Evolutionary conservation across 1,284 basidiomycete species (phyloP).

Genomic region (Sanguinoderma infundibulare): DNA sequence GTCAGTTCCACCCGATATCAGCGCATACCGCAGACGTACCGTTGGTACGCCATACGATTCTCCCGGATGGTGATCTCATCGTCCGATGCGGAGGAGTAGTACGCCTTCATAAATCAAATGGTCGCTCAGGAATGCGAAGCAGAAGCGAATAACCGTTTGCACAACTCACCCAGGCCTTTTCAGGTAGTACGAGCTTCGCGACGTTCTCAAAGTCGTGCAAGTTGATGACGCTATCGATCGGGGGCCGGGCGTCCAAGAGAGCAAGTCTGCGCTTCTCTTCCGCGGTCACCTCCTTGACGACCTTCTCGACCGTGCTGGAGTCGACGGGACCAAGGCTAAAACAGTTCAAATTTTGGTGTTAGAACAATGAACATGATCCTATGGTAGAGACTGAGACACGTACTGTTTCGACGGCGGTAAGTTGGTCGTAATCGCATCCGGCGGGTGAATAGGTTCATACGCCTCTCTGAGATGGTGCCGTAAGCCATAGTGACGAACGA

Average conservation of each 20-base stretch:
- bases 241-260: conserved; percentile 48
- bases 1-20: no score
- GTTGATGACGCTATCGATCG: conserved; percentile 64
- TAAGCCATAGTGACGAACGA: background rate
- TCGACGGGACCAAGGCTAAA: conserved; percentile 54
- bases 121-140: background rate
- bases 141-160: background rate
- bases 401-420: conserved; percentile 55
- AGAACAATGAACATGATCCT: background rate
- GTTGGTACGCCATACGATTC: conserved; percentile 68
- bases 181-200: conserved; percentile 54
- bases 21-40: conserved; percentile 40
- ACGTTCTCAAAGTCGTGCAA: conserved; percentile 77
- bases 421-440: conserved; percentile 65
- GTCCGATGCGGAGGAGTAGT: conserved; percentile 67
- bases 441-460: conserved; percentile 68
- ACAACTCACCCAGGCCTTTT: conserved; percentile 44
- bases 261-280: conserved; percentile 47
- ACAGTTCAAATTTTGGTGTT: background rate
- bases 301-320: conserved; percentile 46
- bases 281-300: conserved; percentile 48
- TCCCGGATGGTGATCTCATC: conserved; percentile 74
- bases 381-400: background rate
- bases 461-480: conserved; percentile 43
- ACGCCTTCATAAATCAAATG: conserved; percentile 51